Conservation (phyloP, 1,284 basidiomycete species). For the Peniophora sp. region DNA sequence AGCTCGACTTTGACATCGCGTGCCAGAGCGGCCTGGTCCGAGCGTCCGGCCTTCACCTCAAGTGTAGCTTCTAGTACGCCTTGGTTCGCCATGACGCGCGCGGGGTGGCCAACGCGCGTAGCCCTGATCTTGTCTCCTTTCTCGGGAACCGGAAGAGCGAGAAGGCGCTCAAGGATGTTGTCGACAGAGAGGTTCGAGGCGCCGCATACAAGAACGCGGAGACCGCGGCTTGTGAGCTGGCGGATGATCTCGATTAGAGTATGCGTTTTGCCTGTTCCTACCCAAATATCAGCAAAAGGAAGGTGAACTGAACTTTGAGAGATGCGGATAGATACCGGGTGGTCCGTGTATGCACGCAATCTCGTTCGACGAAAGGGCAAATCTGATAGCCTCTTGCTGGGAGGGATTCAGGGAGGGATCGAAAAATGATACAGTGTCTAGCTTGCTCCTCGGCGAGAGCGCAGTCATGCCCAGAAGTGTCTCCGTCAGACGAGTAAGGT, state of each 20-base stretch:
- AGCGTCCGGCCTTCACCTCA: slow-evolving; percentile 78
- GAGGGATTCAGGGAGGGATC: slow-evolving; percentile 75
- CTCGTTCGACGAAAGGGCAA: slow-evolving; percentile 66
- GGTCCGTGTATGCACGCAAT: slow-evolving; percentile 96
- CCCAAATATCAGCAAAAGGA: too few relatives aligned
- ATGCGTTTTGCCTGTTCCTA: slow-evolving; percentile 88
- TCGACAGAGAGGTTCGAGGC: slow-evolving; percentile 91
- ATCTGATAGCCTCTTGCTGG: slow-evolving; percentile 76
- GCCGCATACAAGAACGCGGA: slow-evolving; percentile 76
- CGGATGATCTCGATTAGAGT: slow-evolving; percentile 87
- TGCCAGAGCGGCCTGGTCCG: slow-evolving; percentile 69
- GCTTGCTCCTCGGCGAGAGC: slow-evolving; percentile 28
- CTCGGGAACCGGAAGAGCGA: slow-evolving; percentile 44
- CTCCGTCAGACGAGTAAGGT: slow-evolving; percentile 44
- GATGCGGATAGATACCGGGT: slow-evolving; percentile 51
- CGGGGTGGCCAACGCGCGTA: slow-evolving; percentile 88
- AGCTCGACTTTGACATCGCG: slow-evolving; percentile 84
- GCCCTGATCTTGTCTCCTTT: slow-evolving; percentile 46
- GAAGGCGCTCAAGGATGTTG: slow-evolving; percentile 81
- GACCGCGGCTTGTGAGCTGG: slow-evolving; percentile 60
- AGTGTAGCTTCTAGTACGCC: slow-evolving; percentile 73
- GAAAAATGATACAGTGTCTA: slow-evolving; percentile 56
- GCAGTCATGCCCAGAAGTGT: slow-evolving; percentile 59
- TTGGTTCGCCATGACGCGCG: slow-evolving; percentile 74
- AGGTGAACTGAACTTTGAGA: too few relatives aligned